Percentiles rank a stretch among this genome's conserved stretches.
phyloP scores from a whole-genome alignment of 768 basidiomycete species.

The Steccherinum ochraceum region DNA sequence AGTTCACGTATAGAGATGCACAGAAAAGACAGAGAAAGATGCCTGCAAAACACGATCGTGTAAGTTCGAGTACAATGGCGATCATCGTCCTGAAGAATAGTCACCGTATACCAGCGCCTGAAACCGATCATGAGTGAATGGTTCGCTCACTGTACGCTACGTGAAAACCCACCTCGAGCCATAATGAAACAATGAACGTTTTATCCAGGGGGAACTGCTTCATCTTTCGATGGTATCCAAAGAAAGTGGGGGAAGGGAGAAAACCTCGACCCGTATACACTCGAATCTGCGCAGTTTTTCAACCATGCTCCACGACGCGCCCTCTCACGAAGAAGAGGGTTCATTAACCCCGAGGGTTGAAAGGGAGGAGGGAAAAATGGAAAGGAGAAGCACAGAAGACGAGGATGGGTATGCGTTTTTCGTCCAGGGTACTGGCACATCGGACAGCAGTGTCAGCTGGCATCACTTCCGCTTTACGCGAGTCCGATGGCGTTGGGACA shows the following conservation, averaged over 20 bases:
- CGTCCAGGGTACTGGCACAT: not conserved
- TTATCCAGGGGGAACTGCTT: constrained; percentile 9
- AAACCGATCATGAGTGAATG: not conserved
- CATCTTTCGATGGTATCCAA: not conserved
- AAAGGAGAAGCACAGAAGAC: not conserved
- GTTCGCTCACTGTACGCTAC: not conserved
- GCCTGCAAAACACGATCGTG: constrained; percentile 1
- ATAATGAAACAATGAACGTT: constrained; percentile 13
- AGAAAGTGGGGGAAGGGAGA: not conserved
- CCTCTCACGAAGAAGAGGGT: not conserved
- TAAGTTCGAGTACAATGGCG: not conserved
- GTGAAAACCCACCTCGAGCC: constrained; percentile 12
- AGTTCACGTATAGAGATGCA: constrained; percentile 11
- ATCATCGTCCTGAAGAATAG: not conserved
- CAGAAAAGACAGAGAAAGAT: constrained; percentile 11
- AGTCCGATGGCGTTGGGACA: too few species aligned
- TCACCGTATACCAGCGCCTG: constrained; percentile 13
- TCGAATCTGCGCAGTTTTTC: not conserved
- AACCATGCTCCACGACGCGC: not conserved
- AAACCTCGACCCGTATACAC: not conserved
- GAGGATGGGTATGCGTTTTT: too few species aligned
- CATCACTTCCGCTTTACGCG: not conserved
- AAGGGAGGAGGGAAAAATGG: not conserved
- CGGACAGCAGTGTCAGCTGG: too few species aligned
- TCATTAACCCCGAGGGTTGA: not conserved